These are phyloP conservation scores for Dothistroma septosporum DNA, from an alignment of 2,329 filamentous ascomycete species.

Conservation along the genomic window DNA sequence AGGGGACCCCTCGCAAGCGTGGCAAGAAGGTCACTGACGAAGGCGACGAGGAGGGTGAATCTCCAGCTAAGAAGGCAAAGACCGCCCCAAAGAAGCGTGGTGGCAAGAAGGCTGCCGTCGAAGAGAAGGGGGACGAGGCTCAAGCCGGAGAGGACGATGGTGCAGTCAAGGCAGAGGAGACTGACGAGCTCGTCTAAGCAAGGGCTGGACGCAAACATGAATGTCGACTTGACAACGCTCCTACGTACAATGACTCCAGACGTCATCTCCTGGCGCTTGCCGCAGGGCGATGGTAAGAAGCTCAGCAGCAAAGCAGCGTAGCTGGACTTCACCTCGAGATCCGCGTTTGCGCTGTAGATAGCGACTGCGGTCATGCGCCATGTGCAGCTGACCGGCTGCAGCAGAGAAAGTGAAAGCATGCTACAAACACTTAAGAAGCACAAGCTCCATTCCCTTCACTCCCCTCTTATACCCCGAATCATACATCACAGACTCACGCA, in stretches of 20 bases:
- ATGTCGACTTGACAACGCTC: background rate
- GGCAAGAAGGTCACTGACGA: constrained; percentile 6
- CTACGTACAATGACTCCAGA: background rate
- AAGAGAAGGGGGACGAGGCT: background rate
- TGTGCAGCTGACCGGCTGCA: background rate
- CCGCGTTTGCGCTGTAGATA: background rate
- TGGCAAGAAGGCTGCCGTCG: constrained; percentile 1
- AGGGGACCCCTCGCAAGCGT: constrained; percentile 6
- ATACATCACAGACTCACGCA: background rate
- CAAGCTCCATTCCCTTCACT: background rate
- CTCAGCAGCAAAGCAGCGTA: too few relatives aligned
- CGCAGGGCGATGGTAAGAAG: too few relatives aligned
- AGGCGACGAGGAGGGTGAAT: background rate
- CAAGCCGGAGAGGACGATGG: background rate
- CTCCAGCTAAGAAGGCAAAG: constrained; percentile 6
- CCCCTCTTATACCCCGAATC: background rate
- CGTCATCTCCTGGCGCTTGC: background rate
- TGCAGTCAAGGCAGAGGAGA: background rate
- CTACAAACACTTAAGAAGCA: background rate
- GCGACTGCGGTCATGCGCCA: background rate
- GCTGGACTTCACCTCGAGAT: background rate
- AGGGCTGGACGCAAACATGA: background rate
- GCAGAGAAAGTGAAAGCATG: background rate
- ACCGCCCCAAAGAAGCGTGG: constrained; percentile 7
- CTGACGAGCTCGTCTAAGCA: background rate